Evolutionary conservation across 1,284 basidiomycete species (phyloP).

Genomic region (Rhodotorula sp.): DNA sequence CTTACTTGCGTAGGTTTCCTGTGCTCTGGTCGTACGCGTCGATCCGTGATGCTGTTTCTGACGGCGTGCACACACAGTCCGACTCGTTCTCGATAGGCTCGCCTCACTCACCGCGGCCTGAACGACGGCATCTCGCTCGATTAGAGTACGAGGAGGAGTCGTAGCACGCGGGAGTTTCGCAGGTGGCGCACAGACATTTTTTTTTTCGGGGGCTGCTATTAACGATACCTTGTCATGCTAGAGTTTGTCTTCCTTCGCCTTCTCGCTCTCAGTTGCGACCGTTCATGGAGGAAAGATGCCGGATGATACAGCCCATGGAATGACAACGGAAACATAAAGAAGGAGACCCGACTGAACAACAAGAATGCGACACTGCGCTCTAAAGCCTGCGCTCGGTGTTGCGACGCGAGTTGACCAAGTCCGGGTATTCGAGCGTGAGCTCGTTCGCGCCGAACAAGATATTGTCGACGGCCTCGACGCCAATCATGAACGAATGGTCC

Average conservation of each 20-base stretch:
- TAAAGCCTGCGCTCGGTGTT: slow-evolving; percentile 52
- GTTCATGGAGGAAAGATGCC: neutral
- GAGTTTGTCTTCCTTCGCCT: too few relatives aligned
- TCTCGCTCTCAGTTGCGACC: neutral
- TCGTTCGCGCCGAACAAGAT: slow-evolving; percentile 54
- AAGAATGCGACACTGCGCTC: neutral
- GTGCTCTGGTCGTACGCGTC: too few relatives aligned
- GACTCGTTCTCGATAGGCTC: slow-evolving; percentile 35
- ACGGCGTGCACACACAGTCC: slow-evolving; percentile 17
- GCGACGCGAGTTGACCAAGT: slow-evolving; percentile 52
- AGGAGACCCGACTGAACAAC: neutral
- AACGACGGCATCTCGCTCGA: slow-evolving; percentile 30
- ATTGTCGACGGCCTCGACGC: slow-evolving; percentile 56
- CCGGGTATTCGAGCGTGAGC: slow-evolving; percentile 51
- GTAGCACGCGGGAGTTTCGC: neutral
- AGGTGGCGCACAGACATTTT: neutral
- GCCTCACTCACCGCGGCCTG: slow-evolving; percentile 34
- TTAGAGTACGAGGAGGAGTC: slow-evolving; percentile 20
- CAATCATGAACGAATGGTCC: slow-evolving; percentile 57
- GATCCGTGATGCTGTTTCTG: neutral
- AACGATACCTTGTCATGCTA: neutral
- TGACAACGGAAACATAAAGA: too few relatives aligned
- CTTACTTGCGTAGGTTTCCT: too few relatives aligned
- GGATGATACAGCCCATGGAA: neutral
- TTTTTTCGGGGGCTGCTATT: neutral